A percentile compares a stretch with the other conserved stretches of the same genome.
phyloP scores from a whole-genome alignment of 2,329 filamentous ascomycete genomes.

The Calonectria pseudoturangicola region DNA sequence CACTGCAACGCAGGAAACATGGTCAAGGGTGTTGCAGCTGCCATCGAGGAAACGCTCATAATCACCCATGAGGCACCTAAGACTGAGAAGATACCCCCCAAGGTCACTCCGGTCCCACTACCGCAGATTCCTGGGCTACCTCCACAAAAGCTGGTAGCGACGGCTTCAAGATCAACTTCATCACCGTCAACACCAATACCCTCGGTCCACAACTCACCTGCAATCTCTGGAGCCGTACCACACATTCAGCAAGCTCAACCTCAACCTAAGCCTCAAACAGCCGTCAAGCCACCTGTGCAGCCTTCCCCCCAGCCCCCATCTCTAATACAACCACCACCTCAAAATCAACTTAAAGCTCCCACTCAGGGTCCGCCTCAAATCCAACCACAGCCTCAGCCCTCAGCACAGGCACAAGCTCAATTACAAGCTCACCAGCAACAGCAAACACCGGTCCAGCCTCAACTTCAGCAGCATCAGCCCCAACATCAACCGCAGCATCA shows the following conservation, averaged over 20 bases:
- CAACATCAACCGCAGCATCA: constrained; percentile 43
- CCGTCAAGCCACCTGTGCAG: neutral
- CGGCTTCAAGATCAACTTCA: constrained; percentile 57
- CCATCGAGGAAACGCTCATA: constrained; percentile 55
- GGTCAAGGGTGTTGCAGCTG: constrained; percentile 46
- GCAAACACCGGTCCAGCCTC: constrained; percentile 43
- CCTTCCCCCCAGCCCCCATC: constrained; percentile 10
- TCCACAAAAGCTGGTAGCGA: constrained; percentile 57
- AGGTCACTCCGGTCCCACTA: constrained; percentile 62
- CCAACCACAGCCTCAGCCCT: constrained; percentile 27
- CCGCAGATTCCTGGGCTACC: constrained; percentile 59
- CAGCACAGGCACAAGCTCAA: constrained; percentile 9
- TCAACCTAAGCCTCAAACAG: constrained; percentile 38
- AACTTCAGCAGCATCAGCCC: constrained; percentile 37
- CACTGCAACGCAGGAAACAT: constrained; percentile 64
- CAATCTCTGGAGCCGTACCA: constrained; percentile 35
- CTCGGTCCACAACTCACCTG: constrained; percentile 47
- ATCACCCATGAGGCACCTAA: constrained; percentile 50
- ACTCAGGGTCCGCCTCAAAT: constrained; percentile 18
- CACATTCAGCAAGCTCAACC: constrained; percentile 17
- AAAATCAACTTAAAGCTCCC: neutral
- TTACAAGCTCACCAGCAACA: constrained; percentile 9
- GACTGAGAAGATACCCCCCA: constrained; percentile 53
- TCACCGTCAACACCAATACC: constrained; percentile 43
- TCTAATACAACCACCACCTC: constrained; percentile 18